These are phyloP conservation scores for Calonectria pseudoturangicola DNA, from an alignment of 2,329 filamentous ascomycete genomes.

Conservation along the genomic window DNA sequence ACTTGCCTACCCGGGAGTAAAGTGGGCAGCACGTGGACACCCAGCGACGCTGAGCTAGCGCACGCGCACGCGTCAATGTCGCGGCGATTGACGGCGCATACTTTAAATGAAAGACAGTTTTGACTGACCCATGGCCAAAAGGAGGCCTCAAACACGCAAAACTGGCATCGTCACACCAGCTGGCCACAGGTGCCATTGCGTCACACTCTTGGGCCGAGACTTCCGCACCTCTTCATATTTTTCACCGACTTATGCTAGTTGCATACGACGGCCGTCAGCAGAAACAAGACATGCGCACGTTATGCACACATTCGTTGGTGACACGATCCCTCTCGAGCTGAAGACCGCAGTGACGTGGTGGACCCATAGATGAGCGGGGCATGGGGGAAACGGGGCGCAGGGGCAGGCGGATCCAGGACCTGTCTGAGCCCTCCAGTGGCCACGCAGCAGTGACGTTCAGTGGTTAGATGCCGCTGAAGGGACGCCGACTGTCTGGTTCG, in stretches of 20 bases:
- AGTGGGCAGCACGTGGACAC: constrained; percentile 27
- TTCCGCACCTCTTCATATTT: not conserved
- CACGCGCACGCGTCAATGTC: not conserved
- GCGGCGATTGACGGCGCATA: constrained; percentile 1
- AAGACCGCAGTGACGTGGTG: constrained; percentile 33
- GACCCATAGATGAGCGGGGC: constrained; percentile 26
- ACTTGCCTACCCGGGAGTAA: not conserved
- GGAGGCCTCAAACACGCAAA: constrained; percentile 33
- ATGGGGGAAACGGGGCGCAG: constrained; percentile 18
- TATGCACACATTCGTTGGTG: constrained; percentile 1
- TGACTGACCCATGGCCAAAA: constrained; percentile 16
- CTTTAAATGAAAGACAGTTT: constrained; percentile 22
- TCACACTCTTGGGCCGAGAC: not conserved
- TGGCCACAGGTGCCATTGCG: not conserved
- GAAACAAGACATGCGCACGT: constrained; percentile 1
- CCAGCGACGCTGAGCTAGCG: not conserved
- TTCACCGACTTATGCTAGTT: constrained; percentile 23
- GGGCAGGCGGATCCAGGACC: constrained; percentile 24
- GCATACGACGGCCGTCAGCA: not conserved
- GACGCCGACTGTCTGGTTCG: constrained; percentile 50
- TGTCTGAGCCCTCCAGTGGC: constrained; percentile 30
- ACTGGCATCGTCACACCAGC: not conserved
- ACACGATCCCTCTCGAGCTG: constrained; percentile 13
- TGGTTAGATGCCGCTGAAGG: constrained; percentile 38
- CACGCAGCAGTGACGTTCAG: constrained; percentile 38